Percentiles rank a stretch among this genome's conserved stretches.
Conservation (phyloP, 2,329 filamentous ascomycete genomes). For the Aspergillus bombycis region DNA sequence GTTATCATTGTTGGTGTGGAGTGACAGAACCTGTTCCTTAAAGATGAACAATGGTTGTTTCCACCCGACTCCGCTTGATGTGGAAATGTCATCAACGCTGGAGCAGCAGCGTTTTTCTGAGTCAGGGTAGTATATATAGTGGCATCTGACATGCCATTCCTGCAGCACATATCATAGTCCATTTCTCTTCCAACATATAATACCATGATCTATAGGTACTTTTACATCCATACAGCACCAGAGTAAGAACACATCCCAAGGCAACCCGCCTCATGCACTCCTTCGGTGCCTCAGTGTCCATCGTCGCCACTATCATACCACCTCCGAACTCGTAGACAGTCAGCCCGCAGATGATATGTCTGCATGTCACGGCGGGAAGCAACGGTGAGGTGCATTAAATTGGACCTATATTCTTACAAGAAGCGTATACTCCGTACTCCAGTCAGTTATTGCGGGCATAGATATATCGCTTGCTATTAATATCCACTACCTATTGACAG, state of each 20-base stretch:
- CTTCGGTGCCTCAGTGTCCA: neutral
- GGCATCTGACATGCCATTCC: neutral
- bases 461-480: neutral
- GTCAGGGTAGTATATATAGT: neutral
- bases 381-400: slow-evolving; percentile 9
- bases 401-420: neutral
- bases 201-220: neutral
- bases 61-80: slow-evolving; percentile 25
- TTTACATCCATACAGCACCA: neutral
- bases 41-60: slow-evolving; percentile 22
- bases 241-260: neutral
- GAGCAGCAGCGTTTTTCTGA: neutral
- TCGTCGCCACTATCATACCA: slow-evolving; percentile 4
- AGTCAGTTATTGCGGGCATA: neutral
- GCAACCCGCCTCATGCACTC: slow-evolving; percentile 3
- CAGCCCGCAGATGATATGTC: slow-evolving; percentile 7
- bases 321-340: neutral
- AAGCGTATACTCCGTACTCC: neutral
- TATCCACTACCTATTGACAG: neutral
- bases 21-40: slow-evolving; percentile 21
- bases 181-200: neutral
- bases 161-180: neutral
- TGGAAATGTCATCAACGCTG: slow-evolving; percentile 7
- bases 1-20: slow-evolving; percentile 26
- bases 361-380: slow-evolving; percentile 3